These are phyloP conservation scores for Akanthomyces muscarius DNA, from an alignment of 2,329 filamentous ascomycete species.

Conservation along the genomic window DNA sequence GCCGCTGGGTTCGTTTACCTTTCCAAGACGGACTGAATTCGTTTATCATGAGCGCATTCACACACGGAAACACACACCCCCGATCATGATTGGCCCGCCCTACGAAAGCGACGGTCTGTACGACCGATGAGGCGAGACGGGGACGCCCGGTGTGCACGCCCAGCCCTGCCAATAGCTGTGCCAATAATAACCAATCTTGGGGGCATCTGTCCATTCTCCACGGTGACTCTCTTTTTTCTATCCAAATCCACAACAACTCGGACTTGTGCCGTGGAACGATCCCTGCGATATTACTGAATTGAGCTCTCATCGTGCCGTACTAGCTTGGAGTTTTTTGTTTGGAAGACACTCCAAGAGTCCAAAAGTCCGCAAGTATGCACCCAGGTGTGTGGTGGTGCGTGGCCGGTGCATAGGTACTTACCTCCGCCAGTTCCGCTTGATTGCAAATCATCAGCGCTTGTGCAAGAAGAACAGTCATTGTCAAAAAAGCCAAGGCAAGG, in stretches of 20 bases:
- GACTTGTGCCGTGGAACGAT: neutral
- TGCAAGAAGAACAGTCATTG: no score
- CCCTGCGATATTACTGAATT: neutral
- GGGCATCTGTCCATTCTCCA: neutral
- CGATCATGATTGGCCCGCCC: neutral
- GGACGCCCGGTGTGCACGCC: neutral
- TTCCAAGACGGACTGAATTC: neutral
- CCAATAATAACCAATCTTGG: neutral
- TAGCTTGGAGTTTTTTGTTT: neutral
- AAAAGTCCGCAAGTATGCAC: neutral
- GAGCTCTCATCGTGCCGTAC: neutral
- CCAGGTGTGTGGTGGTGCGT: no score
- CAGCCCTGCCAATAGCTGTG: neutral
- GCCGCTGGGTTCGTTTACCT: neutral
- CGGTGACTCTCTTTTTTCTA: neutral
- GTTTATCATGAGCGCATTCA: neutral
- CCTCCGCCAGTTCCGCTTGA: neutral
- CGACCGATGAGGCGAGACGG: neutral
- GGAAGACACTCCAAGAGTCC: neutral
- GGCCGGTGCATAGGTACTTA: no score
- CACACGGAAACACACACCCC: neutral
- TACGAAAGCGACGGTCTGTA: neutral
- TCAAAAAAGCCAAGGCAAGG: no score
- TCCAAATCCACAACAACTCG: neutral
- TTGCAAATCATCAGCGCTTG: conserved; percentile 7